Conservation (phyloP, 1,284 basidiomycete species). For the Pseudozyma thailandica region DNA sequence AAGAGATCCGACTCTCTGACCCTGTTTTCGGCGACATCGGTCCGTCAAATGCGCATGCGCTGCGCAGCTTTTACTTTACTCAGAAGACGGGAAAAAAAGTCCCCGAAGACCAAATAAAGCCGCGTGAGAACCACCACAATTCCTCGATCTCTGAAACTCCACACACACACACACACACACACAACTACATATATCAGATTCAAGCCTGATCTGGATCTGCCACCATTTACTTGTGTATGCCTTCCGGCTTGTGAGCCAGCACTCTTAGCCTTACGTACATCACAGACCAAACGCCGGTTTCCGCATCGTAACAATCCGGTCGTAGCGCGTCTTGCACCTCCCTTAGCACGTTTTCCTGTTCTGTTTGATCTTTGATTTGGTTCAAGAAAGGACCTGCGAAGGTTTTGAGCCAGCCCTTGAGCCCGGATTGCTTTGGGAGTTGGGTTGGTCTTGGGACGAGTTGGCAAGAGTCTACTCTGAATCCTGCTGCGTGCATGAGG, state of each 20-base stretch:
- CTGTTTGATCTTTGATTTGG: conserved; percentile 9
- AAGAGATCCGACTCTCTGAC: too few species aligned
- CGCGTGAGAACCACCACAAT: too few species aligned
- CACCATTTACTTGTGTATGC: background rate
- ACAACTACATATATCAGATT: too few species aligned
- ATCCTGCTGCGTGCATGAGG: conserved; percentile 19
- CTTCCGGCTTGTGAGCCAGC: conserved; percentile 19
- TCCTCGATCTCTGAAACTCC: too few species aligned
- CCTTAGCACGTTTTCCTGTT: conserved; percentile 15
- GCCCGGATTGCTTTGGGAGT: conserved; percentile 13
- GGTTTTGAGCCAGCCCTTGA: conserved; percentile 38
- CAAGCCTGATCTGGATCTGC: too few species aligned
- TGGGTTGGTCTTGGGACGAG: conserved; percentile 30
- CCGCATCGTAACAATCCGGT: conserved; percentile 26
- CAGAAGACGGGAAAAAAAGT: too few species aligned
- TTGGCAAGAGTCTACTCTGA: conserved; percentile 31
- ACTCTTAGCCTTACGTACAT: conserved; percentile 44
- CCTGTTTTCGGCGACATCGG: too few species aligned
- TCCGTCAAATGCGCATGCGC: too few species aligned
- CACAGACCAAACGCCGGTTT: conserved; percentile 22
- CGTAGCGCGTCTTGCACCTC: conserved; percentile 24
- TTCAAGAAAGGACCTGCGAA: conserved; percentile 43
- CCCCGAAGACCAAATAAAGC: too few species aligned
- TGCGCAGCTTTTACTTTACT: too few species aligned
- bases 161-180: too few species aligned